Conservation (phyloP, 495 filamentous ascomycete species). For the Daldinia caldariorum region DNA sequence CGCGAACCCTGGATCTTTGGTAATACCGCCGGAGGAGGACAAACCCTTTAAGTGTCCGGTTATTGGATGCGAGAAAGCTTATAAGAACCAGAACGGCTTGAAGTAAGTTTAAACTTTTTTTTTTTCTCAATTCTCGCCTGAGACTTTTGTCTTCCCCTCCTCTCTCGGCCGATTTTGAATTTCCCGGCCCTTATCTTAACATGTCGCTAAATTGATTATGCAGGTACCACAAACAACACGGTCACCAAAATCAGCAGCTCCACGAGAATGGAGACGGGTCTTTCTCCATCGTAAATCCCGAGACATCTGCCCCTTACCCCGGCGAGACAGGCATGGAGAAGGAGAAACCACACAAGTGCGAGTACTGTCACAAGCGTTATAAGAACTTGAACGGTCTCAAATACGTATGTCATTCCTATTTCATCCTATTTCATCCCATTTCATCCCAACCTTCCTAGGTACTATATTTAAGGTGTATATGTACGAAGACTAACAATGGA, state of each 20-base stretch:
- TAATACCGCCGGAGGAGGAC: conserved; percentile 73
- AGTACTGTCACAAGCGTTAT: conserved; percentile 96
- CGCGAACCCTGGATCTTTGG: conserved; percentile 55
- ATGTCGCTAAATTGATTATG: conserved; percentile 50
- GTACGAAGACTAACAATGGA: conserved; percentile 33
- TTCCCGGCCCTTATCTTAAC: conserved; percentile 27
- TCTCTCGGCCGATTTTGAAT: conserved; percentile 17
- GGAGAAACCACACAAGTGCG: conserved; percentile 97
- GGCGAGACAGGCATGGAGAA: conserved; percentile 99
- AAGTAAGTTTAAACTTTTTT: conserved; percentile 68
- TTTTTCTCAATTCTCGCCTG: conserved; percentile 8
- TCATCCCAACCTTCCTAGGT: background rate
- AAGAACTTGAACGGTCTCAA: conserved; percentile 98
- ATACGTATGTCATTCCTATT: conserved; percentile 65
- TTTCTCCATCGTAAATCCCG: conserved; percentile 97
- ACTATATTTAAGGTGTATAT: background rate
- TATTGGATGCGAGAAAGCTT: conserved; percentile 98
- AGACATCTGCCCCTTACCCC: conserved; percentile 91
- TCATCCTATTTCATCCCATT: background rate
- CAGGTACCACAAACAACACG: conserved; percentile 82
- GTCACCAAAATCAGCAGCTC: conserved; percentile 94
- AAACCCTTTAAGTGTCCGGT: conserved; percentile 98
- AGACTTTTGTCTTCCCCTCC: conserved; percentile 17
- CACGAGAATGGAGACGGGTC: conserved; percentile 96
- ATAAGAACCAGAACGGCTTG: conserved; percentile 99